phyloP scores from a whole-genome alignment of 495 filamentous ascomycete species.

The Hypoxylon crocopeplum region DNA sequence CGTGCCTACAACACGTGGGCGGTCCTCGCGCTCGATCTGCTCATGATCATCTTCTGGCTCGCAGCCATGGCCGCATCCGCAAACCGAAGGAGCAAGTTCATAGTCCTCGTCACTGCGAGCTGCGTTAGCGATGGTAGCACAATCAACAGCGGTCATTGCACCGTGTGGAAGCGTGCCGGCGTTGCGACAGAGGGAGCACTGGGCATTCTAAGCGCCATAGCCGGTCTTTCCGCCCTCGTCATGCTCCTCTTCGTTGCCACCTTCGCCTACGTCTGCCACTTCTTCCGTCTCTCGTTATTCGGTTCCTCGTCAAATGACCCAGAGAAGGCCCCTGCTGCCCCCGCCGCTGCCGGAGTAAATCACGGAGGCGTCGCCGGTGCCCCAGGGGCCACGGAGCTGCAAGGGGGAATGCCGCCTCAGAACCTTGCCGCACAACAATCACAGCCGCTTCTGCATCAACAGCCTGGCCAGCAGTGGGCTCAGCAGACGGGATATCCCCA shows the following conservation, averaged over 20 bases:
- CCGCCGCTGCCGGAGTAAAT: slow-evolving; percentile 15
- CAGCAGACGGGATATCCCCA: slow-evolving; percentile 36
- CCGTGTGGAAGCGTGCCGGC: slow-evolving; percentile 35
- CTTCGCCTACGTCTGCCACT: slow-evolving; percentile 51
- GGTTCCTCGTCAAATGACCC: slow-evolving; percentile 32
- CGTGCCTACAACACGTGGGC: slow-evolving; percentile 55
- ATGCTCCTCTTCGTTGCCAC: slow-evolving; percentile 55
- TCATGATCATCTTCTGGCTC: slow-evolving; percentile 57
- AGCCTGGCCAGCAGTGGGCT: slow-evolving; percentile 32
- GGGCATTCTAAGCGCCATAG: slow-evolving; percentile 46
- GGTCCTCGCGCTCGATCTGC: slow-evolving; percentile 50
- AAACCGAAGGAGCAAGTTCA: slow-evolving; percentile 48
- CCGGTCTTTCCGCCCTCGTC: slow-evolving; percentile 51
- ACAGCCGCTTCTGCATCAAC: slow-evolving; percentile 37
- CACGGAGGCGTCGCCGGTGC: neutral
- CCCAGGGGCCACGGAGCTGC: slow-evolving; percentile 24
- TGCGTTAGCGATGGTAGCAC: slow-evolving; percentile 50
- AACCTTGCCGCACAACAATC: slow-evolving; percentile 19
- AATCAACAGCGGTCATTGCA: slow-evolving; percentile 47
- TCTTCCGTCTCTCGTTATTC: slow-evolving; percentile 47
- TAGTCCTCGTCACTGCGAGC: slow-evolving; percentile 32
- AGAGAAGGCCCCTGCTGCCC: slow-evolving; percentile 46
- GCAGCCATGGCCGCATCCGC: slow-evolving; percentile 54
- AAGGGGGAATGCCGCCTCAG: slow-evolving; percentile 35
- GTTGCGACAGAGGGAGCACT: slow-evolving; percentile 39